phyloP scores from a whole-genome alignment of 306 rosid genomes.

The Acacia confusa region DNA sequence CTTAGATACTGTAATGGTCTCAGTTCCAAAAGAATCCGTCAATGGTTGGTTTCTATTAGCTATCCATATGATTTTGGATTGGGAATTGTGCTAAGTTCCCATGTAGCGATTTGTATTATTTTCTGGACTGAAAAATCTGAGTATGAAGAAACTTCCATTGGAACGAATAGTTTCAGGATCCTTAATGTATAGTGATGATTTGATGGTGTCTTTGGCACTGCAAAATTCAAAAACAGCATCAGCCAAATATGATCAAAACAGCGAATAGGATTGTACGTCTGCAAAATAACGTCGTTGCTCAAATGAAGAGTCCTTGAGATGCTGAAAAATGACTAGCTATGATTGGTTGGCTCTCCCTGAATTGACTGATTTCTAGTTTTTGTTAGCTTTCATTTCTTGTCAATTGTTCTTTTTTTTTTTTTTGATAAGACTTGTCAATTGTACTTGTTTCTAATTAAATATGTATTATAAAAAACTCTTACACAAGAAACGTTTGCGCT shows the following conservation, averaged over 20 bases:
- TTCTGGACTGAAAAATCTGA: neutral
- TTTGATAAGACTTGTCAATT: no score
- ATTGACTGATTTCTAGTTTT: no score
- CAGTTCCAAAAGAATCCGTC: no score
- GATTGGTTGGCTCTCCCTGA: neutral
- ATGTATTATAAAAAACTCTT: no score
- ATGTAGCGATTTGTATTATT: neutral
- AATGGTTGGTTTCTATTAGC: no score
- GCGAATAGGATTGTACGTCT: neutral
- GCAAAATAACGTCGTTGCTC: neutral
- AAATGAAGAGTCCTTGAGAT: neutral
- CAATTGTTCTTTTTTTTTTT: no score
- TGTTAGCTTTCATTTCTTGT: no score
- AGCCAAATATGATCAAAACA: neutral
- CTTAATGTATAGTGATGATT: neutral
- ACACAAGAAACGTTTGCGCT: no score
- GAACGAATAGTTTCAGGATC: neutral
- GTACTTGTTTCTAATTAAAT: no score
- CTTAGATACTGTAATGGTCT: no score
- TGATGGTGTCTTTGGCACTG: neutral
- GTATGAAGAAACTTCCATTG: neutral
- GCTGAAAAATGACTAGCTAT: neutral
- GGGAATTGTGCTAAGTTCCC: neutral
- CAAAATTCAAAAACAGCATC: neutral
- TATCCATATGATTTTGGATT: neutral